Percentiles rank a stretch among this genome's conserved stretches.
These are phyloP conservation scores for Psilocybe sp. DNA, from an alignment of 768 basidiomycete species.

Conservation along the genomic window DNA sequence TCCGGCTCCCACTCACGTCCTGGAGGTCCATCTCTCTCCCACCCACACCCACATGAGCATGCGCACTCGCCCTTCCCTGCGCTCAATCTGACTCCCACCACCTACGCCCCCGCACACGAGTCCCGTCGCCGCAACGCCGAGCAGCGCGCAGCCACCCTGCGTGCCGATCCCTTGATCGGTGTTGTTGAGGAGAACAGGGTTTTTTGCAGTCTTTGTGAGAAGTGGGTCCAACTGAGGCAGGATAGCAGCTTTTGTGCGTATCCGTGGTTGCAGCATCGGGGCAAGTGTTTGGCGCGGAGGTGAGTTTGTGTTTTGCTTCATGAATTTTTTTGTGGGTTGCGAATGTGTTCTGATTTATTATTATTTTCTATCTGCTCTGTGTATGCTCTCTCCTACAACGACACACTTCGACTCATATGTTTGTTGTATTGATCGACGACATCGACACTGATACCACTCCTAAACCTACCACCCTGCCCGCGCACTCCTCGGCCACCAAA, in stretches of 20 bases:
- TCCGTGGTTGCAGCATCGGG: slow-evolving; percentile 78
- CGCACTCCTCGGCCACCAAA: too few species aligned
- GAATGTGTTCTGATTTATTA: slow-evolving; percentile 14
- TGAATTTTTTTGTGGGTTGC: slow-evolving; percentile 1
- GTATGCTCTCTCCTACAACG: neutral
- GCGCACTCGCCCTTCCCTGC: slow-evolving; percentile 10
- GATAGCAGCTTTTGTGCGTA: slow-evolving; percentile 80
- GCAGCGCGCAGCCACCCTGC: slow-evolving; percentile 69
- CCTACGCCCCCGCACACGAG: slow-evolving; percentile 58
- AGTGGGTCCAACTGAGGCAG: slow-evolving; percentile 82
- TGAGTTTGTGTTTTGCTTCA: slow-evolving; percentile 33
- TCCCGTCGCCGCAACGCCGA: slow-evolving; percentile 75
- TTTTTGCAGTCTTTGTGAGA: slow-evolving; percentile 71
- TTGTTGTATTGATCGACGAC: too few species aligned
- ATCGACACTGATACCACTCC: too few species aligned
- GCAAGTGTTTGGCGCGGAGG: slow-evolving; percentile 72
- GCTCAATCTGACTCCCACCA: slow-evolving; percentile 54
- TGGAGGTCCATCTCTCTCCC: neutral
- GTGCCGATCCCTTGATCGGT: slow-evolving; percentile 61
- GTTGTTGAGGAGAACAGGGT: slow-evolving; percentile 74
- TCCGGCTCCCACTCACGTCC: neutral
- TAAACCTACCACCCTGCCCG: too few species aligned
- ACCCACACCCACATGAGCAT: slow-evolving; percentile 4
- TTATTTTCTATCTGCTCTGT: slow-evolving; percentile 5
- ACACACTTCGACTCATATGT: too few species aligned